Evolutionary conservation across 148 eudicot genomes (phyloP).

Genomic region (Persicaria maculosa): DNA sequence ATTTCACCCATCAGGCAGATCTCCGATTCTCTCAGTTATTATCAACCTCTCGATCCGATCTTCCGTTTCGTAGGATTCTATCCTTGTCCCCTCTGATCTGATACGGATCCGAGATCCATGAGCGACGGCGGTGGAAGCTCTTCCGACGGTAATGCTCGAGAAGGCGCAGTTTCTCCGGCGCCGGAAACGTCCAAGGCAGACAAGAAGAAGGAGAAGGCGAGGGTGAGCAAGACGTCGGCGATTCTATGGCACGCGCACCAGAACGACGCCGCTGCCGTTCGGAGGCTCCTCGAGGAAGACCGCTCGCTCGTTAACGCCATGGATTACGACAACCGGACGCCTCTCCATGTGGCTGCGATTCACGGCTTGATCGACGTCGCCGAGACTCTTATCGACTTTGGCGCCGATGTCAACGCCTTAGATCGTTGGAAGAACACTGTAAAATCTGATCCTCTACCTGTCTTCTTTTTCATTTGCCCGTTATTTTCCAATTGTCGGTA

Average conservation of each 20-base stretch:
- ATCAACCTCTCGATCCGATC: not conserved
- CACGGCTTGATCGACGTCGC: conserved; percentile 94
- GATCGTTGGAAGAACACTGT: conserved; percentile 99
- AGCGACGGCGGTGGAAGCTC: conserved; percentile 53
- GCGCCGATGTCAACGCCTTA: conserved; percentile 84
- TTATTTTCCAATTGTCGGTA: not conserved
- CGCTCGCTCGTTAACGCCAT: conserved; percentile 57
- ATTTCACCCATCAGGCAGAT: not conserved
- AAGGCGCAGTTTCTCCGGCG: conserved; percentile 14
- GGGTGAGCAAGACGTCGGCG: conserved; percentile 75
- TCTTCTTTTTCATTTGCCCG: not conserved
- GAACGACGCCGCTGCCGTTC: conserved; percentile 62
- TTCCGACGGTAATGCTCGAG: conserved; percentile 26
- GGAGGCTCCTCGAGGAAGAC: conserved; percentile 84
- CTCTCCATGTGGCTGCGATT: conserved; percentile 84
- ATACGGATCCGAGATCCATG: conserved; percentile 25
- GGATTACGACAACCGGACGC: conserved; percentile 87
- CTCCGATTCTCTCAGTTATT: not conserved
- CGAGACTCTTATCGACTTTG: conserved; percentile 56
- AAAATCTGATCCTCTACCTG: not conserved
- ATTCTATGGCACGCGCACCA: conserved; percentile 97
- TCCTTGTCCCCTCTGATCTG: not conserved
- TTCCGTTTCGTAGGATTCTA: not conserved
- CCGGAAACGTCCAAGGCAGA: conserved; percentile 16
- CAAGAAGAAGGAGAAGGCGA: conserved; percentile 65